These are phyloP conservation scores for Bauhinia variegata DNA, from an alignment of 306 rosid genomes.

Conservation along the genomic window DNA sequence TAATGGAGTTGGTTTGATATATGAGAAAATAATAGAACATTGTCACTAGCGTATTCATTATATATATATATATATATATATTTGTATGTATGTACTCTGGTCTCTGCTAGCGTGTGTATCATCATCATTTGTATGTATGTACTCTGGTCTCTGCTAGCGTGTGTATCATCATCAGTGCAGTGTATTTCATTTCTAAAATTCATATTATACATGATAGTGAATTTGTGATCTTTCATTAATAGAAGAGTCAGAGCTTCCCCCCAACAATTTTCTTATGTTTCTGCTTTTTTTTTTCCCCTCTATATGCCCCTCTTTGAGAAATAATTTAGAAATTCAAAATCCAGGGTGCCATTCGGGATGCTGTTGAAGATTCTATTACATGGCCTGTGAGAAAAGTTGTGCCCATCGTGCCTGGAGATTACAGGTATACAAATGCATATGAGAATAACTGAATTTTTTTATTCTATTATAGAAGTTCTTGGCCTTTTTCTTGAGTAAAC, in stretches of 20 bases:
- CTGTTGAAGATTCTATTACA: conserved; percentile 90
- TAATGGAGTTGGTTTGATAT: neutral
- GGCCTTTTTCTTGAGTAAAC: neutral
- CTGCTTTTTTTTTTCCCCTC: conserved; percentile 3
- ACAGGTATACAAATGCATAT: conserved; percentile 57
- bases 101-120: conserved; percentile 1
- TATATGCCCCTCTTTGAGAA: conserved; percentile 5
- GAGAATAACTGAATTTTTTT: too few relatives aligned
- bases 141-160: conserved; percentile 1
- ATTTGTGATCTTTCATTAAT: conserved; percentile 8
- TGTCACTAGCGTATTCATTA: conserved; percentile 8
- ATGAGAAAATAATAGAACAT: neutral
- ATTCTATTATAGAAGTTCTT: conserved; percentile 6
- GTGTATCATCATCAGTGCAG: conserved; percentile 4
- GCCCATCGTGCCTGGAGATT: conserved; percentile 96
- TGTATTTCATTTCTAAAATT: conserved; percentile 12
- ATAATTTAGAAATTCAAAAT: conserved; percentile 10
- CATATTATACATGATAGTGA: conserved; percentile 8
- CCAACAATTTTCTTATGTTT: neutral
- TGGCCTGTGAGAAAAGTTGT: conserved; percentile 96
- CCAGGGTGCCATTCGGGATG: conserved; percentile 77
- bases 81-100: conserved; percentile 3
- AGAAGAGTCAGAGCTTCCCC: conserved; percentile 26
- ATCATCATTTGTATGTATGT: neutral
- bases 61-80: too few relatives aligned